Conservation (phyloP, 768 basidiomycete species). For the Leccinum boreale region DNA sequence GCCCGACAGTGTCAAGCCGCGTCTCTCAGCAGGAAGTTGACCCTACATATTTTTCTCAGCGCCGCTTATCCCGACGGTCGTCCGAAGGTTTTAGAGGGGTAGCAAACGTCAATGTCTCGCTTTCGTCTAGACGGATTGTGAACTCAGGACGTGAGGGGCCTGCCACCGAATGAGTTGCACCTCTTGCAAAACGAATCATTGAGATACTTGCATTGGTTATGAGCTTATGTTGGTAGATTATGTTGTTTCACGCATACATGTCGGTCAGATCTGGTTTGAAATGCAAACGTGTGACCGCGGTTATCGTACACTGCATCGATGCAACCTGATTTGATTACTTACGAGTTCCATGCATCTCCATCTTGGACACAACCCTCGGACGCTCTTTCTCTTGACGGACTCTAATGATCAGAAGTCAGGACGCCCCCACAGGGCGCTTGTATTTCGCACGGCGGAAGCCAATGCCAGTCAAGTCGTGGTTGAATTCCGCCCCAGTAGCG, state of each 20-base stretch:
- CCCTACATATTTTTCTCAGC: conserved; percentile 26
- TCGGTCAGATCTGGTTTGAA: no score
- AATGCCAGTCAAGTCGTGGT: conserved; percentile 69
- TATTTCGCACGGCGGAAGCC: conserved; percentile 63
- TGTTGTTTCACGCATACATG: background rate
- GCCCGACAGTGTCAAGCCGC: conserved; percentile 8
- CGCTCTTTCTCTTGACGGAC: conserved; percentile 70
- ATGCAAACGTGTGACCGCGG: no score
- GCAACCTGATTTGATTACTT: background rate
- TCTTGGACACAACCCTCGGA: conserved; percentile 62
- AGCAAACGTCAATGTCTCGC: conserved; percentile 20
- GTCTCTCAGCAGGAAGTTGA: conserved; percentile 35
- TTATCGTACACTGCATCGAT: background rate
- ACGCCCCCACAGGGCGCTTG: conserved; percentile 58
- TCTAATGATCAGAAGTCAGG: conserved; percentile 62
- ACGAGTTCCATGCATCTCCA: conserved; percentile 65
- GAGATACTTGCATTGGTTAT: background rate
- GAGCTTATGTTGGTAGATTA: conserved; percentile 2
- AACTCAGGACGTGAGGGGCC: conserved; percentile 4
- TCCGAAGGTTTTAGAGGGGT: conserved; percentile 4
- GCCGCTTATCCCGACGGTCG: conserved; percentile 41
- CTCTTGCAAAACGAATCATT: background rate
- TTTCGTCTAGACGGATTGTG: conserved; percentile 17
- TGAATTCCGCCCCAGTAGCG: conserved; percentile 73
- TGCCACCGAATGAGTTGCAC: conserved; percentile 12